Base-by-base conservation (phyloP, 176 grass and related monocot species). In the Phragmites australis region DNA sequence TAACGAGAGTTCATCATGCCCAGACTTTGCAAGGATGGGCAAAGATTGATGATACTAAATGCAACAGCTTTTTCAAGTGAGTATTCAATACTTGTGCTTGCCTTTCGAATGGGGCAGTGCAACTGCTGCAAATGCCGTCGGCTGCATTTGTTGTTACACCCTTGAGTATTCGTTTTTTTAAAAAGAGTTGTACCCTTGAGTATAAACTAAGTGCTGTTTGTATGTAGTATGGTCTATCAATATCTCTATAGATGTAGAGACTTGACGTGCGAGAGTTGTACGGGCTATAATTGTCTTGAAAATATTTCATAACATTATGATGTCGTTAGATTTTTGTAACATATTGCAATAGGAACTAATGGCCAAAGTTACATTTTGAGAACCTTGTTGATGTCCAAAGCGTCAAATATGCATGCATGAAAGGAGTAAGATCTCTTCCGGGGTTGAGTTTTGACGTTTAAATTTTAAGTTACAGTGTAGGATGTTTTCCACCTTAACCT, bases 81-180 rank as follows among this genome's bases (percentile, higher is more conserved):
- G 65, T 79, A 75, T 88, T 84, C 51, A 69, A 37, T 62, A 22
- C 37, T 3, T 31, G 63, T 22, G 52, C 45, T 73, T 41, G 32
- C 30, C 53, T 52, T 42, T 74, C 27, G 26, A 46, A 63, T 72
- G 72, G 79, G 70, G 53, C 45, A 37, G 18, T 44, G 25, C 45
- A 11, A 8, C 34, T n/a, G 47, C 65, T 29, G 22, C 23, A 6
- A n/a, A 55, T 21, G 63, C 29, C 15, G 6, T 7, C 19, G 54
- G 50, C 37, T 65, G 58, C 67, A 55, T 14, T 70, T 16, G 6
- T 8, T 30, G 25, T 30, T 48, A 27, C 23, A 30, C 26, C 29
- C 14, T 34, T 17, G 60, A 18, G 17, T 37, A 7, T 14, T 50
- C 8, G n/a, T n/a, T n/a, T 70, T 46, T 29, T 18, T 26, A 29